Base-by-base conservation (phyloP, 192 early-diverging fungal genomes). In the Chytriomyces hyalinus region DNA sequence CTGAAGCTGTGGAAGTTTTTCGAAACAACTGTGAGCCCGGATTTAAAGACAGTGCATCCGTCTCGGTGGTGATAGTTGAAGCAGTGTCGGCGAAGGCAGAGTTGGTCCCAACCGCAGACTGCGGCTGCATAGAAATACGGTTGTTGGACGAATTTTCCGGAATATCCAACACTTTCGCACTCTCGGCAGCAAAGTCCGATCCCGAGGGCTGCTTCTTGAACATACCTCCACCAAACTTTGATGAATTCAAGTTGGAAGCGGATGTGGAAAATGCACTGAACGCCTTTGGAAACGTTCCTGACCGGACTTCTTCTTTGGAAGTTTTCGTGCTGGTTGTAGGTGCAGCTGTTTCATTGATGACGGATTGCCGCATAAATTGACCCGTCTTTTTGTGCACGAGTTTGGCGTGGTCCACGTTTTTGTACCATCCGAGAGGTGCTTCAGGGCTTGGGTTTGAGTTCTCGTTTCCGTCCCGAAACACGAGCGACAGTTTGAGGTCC, bases 331-430 rank as follows among this genome's bases (percentile, higher is more conserved):
- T 20, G 13, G 53, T 20, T 20, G 20, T 20, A 3, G 15, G 15
- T n/a, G 15, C 20, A 13, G 53, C 53, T 13, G 53, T 57, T 20
- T n/a, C 15, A 57, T 57, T 57, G 20, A 13, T 57, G 13, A n/a
- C 15, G 15, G 53, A 57, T 20, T 13, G 15, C 53, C 20, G 11
- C 66, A 67, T 17, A 22, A 46, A 67, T 43, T 47, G 20, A 9
- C 66, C 44, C 50, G 69, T 70, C 9, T 53, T 28, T 28, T 50
- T 59, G 36, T 57, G 10, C 20, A 70, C 50, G 20, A 70, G 13
- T 53, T 70, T 70, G 47, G 45, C 45, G 69, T 11, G 57, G 57
- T 70, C 69, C 7, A 70, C 69, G 50, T 57, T 26, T 44, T n/a
- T 22, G 45, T 44, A 70, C 7, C 26, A 9, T 24, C 50, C 69